Base-by-base conservation (phyloP, 148 eudicot species). In the Rhododendron simsii region DNA sequence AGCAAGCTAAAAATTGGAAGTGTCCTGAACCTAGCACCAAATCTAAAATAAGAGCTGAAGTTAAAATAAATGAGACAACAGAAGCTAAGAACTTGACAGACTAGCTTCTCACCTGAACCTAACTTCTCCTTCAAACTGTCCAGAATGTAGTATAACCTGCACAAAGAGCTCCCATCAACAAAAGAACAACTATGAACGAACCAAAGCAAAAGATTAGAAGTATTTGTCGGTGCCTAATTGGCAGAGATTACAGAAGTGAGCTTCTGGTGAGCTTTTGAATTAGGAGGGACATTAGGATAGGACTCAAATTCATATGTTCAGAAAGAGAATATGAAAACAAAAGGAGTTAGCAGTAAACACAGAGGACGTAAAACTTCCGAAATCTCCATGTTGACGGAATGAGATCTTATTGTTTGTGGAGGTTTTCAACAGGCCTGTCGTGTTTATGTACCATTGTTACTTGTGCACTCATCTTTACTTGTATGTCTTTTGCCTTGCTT, bases 61-160 rank as follows among this genome's bases (percentile, higher is more conserved):
- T 81, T 55, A 78, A 83, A 78, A 77, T 45, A 89, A 5, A 47
- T 1, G 11, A 33, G 15, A 74, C 8, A 57, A 71, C 15, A 71
- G 16, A 61, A 47, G 28, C 81, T n/a, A 23, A 53, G 51, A 78
- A 37, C 44, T 41, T 30, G 47, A 47, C 37, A 14, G 77, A 26
- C 61, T 63, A 53, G 87, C 44, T 83, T 20, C 88, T 91, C 86
- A 96, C 99, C 98, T 94, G 91, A 98, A 94, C 87, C 88, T 79
- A 86, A 98, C 98, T 91, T 94, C 96, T 86, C 99, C 99, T 87
- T 87, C 84, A 82, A 98, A 98, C 90, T 98, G 96, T 81, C 89
- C 94, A 26, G 99, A 98, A 53, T 83, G 90, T 84, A 98, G 53
- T 80, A 88, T 28, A 85, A 98, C 94, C 99, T 98, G 86, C 80